Conservation (phyloP, 2,329 filamentous ascomycete genomes). For the Monilinia fructigena region DNA sequence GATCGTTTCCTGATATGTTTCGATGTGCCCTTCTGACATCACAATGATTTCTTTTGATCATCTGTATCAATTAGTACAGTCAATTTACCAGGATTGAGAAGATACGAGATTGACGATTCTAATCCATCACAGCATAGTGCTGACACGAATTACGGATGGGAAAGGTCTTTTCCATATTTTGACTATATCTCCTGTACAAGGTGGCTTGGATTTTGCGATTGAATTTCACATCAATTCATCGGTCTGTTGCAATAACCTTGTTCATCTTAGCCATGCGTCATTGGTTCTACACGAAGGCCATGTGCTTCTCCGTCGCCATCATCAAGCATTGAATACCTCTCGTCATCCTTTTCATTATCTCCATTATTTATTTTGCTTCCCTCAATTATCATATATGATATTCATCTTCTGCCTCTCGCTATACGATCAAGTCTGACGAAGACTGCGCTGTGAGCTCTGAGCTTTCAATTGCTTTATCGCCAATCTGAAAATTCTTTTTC, state of each 20-base stretch:
- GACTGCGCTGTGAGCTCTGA: not conserved
- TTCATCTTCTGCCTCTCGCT: not conserved
- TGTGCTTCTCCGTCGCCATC: constrained; percentile 4
- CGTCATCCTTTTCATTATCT: not conserved
- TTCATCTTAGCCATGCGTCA: not conserved
- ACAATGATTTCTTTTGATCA: not conserved
- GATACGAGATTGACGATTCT: constrained; percentile 1
- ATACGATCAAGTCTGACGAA: not conserved
- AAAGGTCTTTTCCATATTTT: not conserved
- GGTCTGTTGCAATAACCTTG: not conserved
- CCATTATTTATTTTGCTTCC: not conserved
- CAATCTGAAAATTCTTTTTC: not conserved
- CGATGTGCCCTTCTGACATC: not conserved
- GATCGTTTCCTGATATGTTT: not conserved
- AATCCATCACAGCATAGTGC: not conserved
- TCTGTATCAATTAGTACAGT: not conserved
- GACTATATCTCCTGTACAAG: not conserved
- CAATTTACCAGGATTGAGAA: not conserved
- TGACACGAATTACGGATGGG: not conserved
- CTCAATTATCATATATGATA: not conserved
- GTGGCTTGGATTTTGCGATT: not conserved
- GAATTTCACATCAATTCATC: not conserved
- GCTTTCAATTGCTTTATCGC: not conserved
- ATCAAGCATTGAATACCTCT: not conserved
- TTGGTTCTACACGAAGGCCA: not conserved